A percentile compares a stretch with the other conserved stretches of the same genome.
phyloP scores from a whole-genome alignment of 1,284 basidiomycete genomes.

The Ceratobasidium theobromae region DNA sequence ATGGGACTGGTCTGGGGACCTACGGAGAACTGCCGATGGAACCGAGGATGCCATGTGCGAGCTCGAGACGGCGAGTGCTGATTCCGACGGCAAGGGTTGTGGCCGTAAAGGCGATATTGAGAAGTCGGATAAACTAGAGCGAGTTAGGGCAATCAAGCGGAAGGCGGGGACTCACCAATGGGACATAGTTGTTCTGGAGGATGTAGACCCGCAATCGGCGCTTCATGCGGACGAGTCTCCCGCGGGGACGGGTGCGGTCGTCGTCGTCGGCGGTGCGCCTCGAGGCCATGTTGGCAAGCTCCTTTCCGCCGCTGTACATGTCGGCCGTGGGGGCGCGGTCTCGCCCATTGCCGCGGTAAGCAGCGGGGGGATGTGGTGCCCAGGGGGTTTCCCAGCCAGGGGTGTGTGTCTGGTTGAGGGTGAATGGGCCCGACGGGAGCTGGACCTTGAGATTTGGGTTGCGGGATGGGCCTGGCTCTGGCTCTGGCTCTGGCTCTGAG shows the following conservation, averaged over 20 bases:
- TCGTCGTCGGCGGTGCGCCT: slow-evolving; percentile 40
- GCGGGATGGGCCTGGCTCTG: slow-evolving; percentile 15
- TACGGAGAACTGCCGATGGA: slow-evolving; percentile 80
- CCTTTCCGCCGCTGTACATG: slow-evolving; percentile 38
- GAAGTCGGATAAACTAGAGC: slow-evolving; percentile 73
- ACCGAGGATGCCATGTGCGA: slow-evolving; percentile 55
- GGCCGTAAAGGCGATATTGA: slow-evolving; percentile 81
- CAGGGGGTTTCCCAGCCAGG: slow-evolving; percentile 71
- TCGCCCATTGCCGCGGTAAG: slow-evolving; percentile 22
- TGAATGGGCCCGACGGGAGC: slow-evolving; percentile 49
- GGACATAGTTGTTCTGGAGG: slow-evolving; percentile 70
- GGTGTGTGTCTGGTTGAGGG: slow-evolving; percentile 56
- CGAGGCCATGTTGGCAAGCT: slow-evolving; percentile 42
- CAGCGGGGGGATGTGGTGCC: slow-evolving; percentile 50
- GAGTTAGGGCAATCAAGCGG: slow-evolving; percentile 41
- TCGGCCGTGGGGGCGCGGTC: slow-evolving; percentile 43
- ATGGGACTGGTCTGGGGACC: slow-evolving; percentile 41
- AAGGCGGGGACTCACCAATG: slow-evolving; percentile 55
- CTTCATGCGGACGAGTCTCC: slow-evolving; percentile 50
- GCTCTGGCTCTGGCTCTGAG: slow-evolving; percentile 19
- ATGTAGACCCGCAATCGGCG: slow-evolving; percentile 64
- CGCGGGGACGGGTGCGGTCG: slow-evolving; percentile 43
- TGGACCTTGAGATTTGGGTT: slow-evolving; percentile 38
- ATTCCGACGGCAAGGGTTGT: slow-evolving; percentile 79
- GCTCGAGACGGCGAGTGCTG: slow-evolving; percentile 65